Percentiles rank a stretch among this genome's conserved stretches.
These are phyloP conservation scores for Alternaria rosae DNA, from an alignment of 2,329 filamentous ascomycete genomes.

Conservation along the genomic window DNA sequence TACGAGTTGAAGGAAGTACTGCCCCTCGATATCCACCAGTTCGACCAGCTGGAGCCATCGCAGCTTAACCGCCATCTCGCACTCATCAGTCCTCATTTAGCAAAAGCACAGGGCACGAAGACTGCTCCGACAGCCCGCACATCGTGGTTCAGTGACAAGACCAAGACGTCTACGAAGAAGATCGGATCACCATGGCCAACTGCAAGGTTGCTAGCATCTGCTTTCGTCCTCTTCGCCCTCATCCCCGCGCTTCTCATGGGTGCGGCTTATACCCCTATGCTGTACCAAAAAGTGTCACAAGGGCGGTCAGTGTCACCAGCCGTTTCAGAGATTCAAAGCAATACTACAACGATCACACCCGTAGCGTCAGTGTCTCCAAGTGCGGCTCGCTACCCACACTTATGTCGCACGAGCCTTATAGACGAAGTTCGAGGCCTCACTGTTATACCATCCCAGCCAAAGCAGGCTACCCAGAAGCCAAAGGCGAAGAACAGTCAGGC, in stretches of 20 bases:
- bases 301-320: conserved; percentile 6
- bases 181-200: neutral
- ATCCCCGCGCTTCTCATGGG: conserved; percentile 24
- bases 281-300: conserved; percentile 16
- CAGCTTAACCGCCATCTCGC: conserved; percentile 50
- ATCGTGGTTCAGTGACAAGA: conserved; percentile 9
- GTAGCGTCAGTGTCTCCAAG: conserved; percentile 6
- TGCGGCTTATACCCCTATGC: conserved; percentile 20
- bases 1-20: conserved; percentile 40
- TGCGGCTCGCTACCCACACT: neutral
- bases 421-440: conserved; percentile 27
- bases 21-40: conserved; percentile 43
- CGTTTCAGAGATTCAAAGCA: conserved; percentile 1
- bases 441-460: conserved; percentile 16
- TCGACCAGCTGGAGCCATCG: conserved; percentile 44
- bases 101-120: conserved; percentile 6
- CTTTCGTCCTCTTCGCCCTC: conserved; percentile 27
- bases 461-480: conserved; percentile 11
- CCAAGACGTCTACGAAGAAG: conserved; percentile 17
- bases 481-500: conserved; percentile 37
- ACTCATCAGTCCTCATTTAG: conserved; percentile 37
- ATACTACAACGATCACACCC: conserved; percentile 12
- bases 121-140: conserved; percentile 3
- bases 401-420: conserved; percentile 4
- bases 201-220: conserved; percentile 14